phyloP scores from a whole-genome alignment of 1,139 yeast genomes.

The Magnusiomyces suaveolens region DNA sequence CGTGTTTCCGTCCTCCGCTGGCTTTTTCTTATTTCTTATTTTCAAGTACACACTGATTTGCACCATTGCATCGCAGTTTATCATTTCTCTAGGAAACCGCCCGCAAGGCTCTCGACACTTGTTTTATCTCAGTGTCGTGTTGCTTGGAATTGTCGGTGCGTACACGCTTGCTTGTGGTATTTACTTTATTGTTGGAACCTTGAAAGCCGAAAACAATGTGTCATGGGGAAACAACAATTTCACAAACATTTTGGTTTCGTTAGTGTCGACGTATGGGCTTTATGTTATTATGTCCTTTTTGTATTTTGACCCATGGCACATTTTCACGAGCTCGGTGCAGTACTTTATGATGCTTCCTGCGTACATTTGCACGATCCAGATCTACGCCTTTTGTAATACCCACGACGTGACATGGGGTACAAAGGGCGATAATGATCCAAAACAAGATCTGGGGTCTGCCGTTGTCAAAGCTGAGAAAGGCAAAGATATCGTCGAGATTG shows the following conservation, averaged over 20 bases:
- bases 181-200: slow-evolving; percentile 16
- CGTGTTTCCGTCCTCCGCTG: slow-evolving; percentile 54
- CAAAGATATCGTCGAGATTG: slow-evolving; percentile 62
- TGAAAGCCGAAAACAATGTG: slow-evolving; percentile 44
- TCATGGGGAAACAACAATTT: slow-evolving; percentile 40
- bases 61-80: slow-evolving; percentile 71
- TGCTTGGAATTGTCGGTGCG: slow-evolving; percentile 67
- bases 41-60: slow-evolving; percentile 78
- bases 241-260: slow-evolving; percentile 73
- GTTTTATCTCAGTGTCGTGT: slow-evolving; percentile 59
- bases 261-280: slow-evolving; percentile 86
- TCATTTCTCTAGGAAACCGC: slow-evolving; percentile 88
- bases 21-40: slow-evolving; percentile 61
- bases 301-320: slow-evolving; percentile 93
- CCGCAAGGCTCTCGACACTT: slow-evolving; percentile 82
- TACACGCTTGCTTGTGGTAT: slow-evolving; percentile 59
- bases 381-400: slow-evolving; percentile 89
- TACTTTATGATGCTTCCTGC: slow-evolving; percentile 81
- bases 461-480: slow-evolving; percentile 52
- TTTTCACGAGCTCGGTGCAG: slow-evolving; percentile 75
- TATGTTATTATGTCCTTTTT: slow-evolving; percentile 59
- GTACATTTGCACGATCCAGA: slow-evolving; percentile 62
- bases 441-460: slow-evolving; percentile 51
- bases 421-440: slow-evolving; percentile 84
- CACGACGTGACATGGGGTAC: slow-evolving; percentile 99